Percentiles rank a stretch among this genome's conserved stretches.
These are phyloP conservation scores for Verticillium zaregamsianum DNA, from an alignment of 2,329 filamentous ascomycete species.

Conservation along the genomic window DNA sequence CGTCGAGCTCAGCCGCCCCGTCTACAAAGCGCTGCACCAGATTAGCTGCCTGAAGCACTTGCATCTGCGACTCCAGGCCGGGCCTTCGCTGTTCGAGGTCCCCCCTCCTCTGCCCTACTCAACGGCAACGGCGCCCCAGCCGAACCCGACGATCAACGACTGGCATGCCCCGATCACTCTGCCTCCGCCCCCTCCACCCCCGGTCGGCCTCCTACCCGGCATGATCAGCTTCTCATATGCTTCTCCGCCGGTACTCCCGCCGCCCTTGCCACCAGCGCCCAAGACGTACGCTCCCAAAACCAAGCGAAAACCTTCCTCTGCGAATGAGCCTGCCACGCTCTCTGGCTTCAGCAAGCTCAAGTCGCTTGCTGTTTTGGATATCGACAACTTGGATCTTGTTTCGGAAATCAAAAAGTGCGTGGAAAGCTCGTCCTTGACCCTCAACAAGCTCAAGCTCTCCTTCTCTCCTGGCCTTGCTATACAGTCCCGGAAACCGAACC, in stretches of 20 bases:
- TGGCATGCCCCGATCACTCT: constrained; percentile 7
- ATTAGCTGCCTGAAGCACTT: constrained; percentile 48
- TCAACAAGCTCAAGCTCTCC: constrained; percentile 53
- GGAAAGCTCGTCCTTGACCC: constrained; percentile 47
- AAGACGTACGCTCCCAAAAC: constrained; percentile 28
- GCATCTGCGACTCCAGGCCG: constrained; percentile 55
- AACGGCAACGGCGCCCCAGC: constrained; percentile 13
- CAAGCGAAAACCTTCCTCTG: constrained; percentile 26
- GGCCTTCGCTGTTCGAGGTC: constrained; percentile 48
- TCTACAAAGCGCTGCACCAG: constrained; percentile 53
- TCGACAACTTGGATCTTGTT: constrained; percentile 53
- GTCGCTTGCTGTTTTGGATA: constrained; percentile 52
- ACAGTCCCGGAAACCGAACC: constrained; percentile 32
- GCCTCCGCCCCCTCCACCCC: constrained; percentile 17
- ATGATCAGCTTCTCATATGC: neutral
- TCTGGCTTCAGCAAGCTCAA: constrained; percentile 54
- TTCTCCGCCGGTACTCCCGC: constrained; percentile 8
- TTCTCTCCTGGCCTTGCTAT: constrained; percentile 50
- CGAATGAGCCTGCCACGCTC: constrained; percentile 46
- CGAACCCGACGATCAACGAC: constrained; percentile 10
- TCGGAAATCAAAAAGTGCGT: constrained; percentile 53
- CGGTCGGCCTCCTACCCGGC: neutral
- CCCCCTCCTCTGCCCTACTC: constrained; percentile 41
- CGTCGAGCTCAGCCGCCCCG: constrained; percentile 55
- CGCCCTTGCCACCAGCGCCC: constrained; percentile 26